These are phyloP conservation scores for Clavaria fumosa DNA, from an alignment of 768 basidiomycete species.

Conservation along the genomic window DNA sequence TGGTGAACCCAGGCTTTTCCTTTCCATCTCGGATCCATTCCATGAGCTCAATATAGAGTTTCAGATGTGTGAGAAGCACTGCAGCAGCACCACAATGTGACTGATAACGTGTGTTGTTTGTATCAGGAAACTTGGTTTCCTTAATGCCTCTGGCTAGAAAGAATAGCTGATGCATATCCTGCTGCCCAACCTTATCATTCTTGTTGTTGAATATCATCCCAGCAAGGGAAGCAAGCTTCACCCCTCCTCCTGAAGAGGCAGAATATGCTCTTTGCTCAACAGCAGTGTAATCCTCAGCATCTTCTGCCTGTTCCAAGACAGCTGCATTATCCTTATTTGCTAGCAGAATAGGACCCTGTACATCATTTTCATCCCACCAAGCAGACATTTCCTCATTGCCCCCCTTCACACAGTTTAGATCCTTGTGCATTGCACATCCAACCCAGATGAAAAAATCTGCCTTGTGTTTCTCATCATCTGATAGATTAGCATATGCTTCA, in stretches of 20 bases:
- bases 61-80: constrained; percentile 14
- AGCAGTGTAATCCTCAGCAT: too few relatives aligned
- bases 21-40: constrained; percentile 17
- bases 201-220: constrained; percentile 20
- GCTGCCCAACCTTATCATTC: too few relatives aligned
- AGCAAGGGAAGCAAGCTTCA: constrained; percentile 14
- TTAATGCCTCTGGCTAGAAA: constrained; percentile 14
- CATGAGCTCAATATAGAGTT: constrained; percentile 16
- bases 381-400: constrained; percentile 14
- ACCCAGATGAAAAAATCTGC: constrained; percentile 21
- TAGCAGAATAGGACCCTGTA: constrained; percentile 2
- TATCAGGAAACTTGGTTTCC: constrained; percentile 18
- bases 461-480: constrained; percentile 8
- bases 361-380: constrained; percentile 18
- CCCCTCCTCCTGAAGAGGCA: constrained; percentile 12
- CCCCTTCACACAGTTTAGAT: constrained; percentile 20
- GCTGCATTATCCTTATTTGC: constrained; percentile 13
- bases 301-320: too few relatives aligned
- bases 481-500: constrained; percentile 12
- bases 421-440: constrained; percentile 27
- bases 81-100: constrained; percentile 18
- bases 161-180: constrained; percentile 11
- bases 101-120: constrained; percentile 22
- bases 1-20: constrained; percentile 13
- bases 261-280: constrained; percentile 11